These are phyloP conservation scores for Pilaira anomala DNA, from an alignment of 192 early-diverging fungal genomes.

Conservation along the genomic window DNA sequence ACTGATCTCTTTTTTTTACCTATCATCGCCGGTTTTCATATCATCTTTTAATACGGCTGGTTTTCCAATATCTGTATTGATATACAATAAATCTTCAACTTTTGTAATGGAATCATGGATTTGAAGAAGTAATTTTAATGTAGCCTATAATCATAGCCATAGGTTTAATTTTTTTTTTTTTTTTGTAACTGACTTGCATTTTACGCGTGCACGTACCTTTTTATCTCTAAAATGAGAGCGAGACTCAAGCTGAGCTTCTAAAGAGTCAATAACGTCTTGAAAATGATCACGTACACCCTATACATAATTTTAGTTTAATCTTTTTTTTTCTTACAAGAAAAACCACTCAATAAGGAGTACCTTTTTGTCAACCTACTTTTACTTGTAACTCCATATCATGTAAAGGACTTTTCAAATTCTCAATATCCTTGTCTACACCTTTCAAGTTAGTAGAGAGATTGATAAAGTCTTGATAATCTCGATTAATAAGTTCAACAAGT, in stretches of 20 bases:
- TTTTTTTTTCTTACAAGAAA: not conserved
- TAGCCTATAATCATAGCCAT: constrained; percentile 36
- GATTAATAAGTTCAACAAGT: constrained; percentile 75
- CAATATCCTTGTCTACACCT: constrained; percentile 66
- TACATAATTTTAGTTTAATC: not conserved
- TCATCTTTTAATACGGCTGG: not conserved
- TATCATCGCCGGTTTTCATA: not conserved
- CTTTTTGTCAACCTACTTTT: constrained; percentile 52
- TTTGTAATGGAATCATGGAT: constrained; percentile 78
- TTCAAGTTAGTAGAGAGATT: constrained; percentile 75
- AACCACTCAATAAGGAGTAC: not conserved
- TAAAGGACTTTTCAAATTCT: constrained; percentile 56
- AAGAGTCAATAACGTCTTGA: constrained; percentile 45
- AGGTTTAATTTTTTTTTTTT: too few relatives aligned
- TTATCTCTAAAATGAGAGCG: constrained; percentile 63
- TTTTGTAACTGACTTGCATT: not conserved
- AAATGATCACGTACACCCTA: constrained; percentile 53
- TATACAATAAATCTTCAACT: constrained; percentile 65
- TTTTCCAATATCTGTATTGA: constrained; percentile 38
- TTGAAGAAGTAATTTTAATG: constrained; percentile 65
- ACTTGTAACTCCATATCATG: constrained; percentile 59
- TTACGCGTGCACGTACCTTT: constrained; percentile 46
- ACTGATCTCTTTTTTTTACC: too few relatives aligned
- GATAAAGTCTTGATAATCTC: constrained; percentile 80
- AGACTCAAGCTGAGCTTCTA: constrained; percentile 59